A percentile compares a stretch with the other conserved stretches of the same genome.
These are phyloP conservation scores for Malania oleifera DNA, from an alignment of 164 flowering plant species.

Conservation along the genomic window DNA sequence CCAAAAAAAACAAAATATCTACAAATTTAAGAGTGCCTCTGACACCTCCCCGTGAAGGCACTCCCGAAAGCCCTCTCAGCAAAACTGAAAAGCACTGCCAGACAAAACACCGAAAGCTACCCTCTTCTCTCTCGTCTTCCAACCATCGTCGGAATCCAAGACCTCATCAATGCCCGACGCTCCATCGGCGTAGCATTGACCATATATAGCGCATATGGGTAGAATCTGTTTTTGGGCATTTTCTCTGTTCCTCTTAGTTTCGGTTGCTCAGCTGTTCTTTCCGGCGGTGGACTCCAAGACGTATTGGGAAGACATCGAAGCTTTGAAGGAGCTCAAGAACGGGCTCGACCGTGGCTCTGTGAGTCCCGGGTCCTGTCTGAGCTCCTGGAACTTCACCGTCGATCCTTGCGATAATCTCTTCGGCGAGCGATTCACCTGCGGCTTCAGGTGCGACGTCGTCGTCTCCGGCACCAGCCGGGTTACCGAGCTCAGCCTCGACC, in stretches of 20 bases:
- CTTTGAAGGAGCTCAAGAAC: conserved; percentile 41
- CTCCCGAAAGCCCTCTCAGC: background rate
- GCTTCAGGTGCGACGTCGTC: conserved; percentile 63
- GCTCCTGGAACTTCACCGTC: conserved; percentile 74
- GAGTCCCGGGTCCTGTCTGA: conserved; percentile 64
- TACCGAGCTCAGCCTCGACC: conserved; percentile 81
- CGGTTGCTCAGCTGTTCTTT: background rate
- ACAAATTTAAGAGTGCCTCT: no score
- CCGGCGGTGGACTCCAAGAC: conserved; percentile 32
- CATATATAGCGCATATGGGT: conserved; percentile 28
- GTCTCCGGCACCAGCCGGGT: conserved; percentile 41
- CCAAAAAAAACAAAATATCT: no score
- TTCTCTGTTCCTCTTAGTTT: conserved; percentile 8
- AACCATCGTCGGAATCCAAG: no score
- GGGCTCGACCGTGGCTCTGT: conserved; percentile 36
- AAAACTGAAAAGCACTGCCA: background rate
- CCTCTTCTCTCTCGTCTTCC: no score
- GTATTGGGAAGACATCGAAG: conserved; percentile 40
- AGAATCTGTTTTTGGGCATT: conserved; percentile 7
- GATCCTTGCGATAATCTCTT: conserved; percentile 82
- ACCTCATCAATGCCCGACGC: no score
- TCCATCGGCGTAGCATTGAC: no score
- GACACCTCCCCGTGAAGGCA: background rate
- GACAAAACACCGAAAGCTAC: background rate
- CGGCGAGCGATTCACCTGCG: conserved; percentile 75